Percentiles rank a stretch among this genome's conserved stretches.
phyloP scores from a whole-genome alignment of 805 yeast genomes.

The Clavispora carvajalis region DNA sequence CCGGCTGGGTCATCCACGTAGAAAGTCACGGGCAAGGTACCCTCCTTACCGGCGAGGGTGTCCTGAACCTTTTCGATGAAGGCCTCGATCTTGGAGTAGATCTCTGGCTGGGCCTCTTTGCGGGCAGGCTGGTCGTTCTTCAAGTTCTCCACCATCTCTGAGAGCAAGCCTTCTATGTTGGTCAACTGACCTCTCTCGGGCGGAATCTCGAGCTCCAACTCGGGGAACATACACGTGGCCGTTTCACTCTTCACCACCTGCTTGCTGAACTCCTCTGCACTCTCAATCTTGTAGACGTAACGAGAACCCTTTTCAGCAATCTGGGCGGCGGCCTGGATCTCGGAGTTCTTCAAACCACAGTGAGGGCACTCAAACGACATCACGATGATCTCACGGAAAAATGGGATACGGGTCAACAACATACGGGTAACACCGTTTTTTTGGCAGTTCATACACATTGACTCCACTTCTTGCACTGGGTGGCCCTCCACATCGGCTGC shows the following conservation, averaged over 20 bases:
- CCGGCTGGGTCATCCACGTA: slow-evolving; percentile 92
- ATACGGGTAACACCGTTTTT: slow-evolving; percentile 79
- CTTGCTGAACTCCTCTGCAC: slow-evolving; percentile 70
- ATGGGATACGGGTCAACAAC: slow-evolving; percentile 85
- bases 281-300: slow-evolving; percentile 64
- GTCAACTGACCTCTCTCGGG: slow-evolving; percentile 92
- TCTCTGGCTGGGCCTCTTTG: slow-evolving; percentile 66
- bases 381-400: slow-evolving; percentile 80
- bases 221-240: slow-evolving; percentile 72
- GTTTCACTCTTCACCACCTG: slow-evolving; percentile 90
- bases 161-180: slow-evolving; percentile 82
- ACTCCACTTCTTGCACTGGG: slow-evolving; percentile 92
- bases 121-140: slow-evolving; percentile 77
- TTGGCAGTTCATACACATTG: slow-evolving; percentile 94
- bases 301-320: slow-evolving; percentile 86
- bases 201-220: slow-evolving; percentile 90
- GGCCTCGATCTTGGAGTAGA: slow-evolving; percentile 67
- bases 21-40: slow-evolving; percentile 70
- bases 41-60: slow-evolving; percentile 61
- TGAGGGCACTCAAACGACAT: slow-evolving; percentile 97
- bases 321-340: slow-evolving; percentile 91
- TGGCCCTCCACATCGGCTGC: slow-evolving; percentile 83
- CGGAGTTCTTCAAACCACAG: slow-evolving; percentile 86
- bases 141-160: slow-evolving; percentile 80
- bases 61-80: slow-evolving; percentile 58